These are phyloP conservation scores for Yamadazyma spencermartinsiae DNA, from an alignment of 1,139 yeast genomes.

Conservation along the genomic window DNA sequence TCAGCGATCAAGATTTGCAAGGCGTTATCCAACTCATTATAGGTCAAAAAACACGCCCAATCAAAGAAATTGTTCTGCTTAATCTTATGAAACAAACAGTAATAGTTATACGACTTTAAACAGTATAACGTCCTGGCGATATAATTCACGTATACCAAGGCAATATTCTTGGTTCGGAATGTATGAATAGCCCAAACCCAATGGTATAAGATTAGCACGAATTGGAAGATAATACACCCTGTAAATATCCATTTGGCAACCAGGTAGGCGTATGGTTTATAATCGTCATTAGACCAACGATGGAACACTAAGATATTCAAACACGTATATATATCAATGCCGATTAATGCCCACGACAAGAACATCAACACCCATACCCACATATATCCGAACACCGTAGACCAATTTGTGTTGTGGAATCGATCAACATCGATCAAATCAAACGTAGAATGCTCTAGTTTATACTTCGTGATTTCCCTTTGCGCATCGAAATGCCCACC, in stretches of 20 bases:
- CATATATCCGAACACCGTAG: slow-evolving; percentile 56
- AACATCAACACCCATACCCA: slow-evolving; percentile 51
- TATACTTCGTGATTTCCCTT: slow-evolving; percentile 32
- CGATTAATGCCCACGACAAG: slow-evolving; percentile 60
- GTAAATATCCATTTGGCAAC: slow-evolving; percentile 79
- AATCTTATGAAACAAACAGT: slow-evolving; percentile 71
- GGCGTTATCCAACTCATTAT: slow-evolving; percentile 67
- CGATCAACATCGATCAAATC: slow-evolving; percentile 40
- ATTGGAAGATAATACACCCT: slow-evolving; percentile 78
- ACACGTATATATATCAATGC: slow-evolving; percentile 79
- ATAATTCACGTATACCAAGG: slow-evolving; percentile 67
- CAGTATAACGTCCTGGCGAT: slow-evolving; percentile 62
- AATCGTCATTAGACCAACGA: slow-evolving; percentile 64
- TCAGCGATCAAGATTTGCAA: slow-evolving; percentile 69
- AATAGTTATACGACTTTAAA: slow-evolving; percentile 58
- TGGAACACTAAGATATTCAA: slow-evolving; percentile 72
- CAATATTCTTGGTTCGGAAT: slow-evolving; percentile 62
- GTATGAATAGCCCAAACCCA: slow-evolving; percentile 60
- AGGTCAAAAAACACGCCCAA: slow-evolving; percentile 66
- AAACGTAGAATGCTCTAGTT: slow-evolving; percentile 43
- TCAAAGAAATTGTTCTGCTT: slow-evolving; percentile 68
- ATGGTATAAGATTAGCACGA: slow-evolving; percentile 58
- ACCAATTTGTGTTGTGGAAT: slow-evolving; percentile 55
- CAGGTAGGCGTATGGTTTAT: slow-evolving; percentile 58
- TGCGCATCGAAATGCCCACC: slow-evolving; percentile 20